Evolutionary conservation across 768 basidiomycete species (phyloP).

Genomic region (Hericium rajendrae): DNA sequence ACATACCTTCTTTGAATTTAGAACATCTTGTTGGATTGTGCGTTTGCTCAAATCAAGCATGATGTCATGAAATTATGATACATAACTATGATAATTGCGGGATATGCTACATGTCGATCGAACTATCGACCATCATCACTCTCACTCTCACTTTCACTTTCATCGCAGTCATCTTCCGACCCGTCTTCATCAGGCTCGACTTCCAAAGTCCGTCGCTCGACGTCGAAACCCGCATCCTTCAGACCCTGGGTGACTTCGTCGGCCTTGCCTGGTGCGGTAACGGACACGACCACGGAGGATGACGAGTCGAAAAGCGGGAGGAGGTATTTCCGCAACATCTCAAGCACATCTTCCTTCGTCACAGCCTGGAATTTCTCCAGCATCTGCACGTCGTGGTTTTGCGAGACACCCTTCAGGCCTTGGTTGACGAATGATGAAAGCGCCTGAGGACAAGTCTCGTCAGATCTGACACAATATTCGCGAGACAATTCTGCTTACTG

Average conservation of each 20-base stretch:
- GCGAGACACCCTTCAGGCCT: conserved; percentile 75
- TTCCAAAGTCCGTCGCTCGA: conserved; percentile 63
- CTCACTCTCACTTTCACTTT: conserved; percentile 23
- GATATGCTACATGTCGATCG: neutral
- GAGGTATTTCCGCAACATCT: conserved; percentile 61
- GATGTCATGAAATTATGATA: conserved; percentile 4
- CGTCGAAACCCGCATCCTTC: conserved; percentile 60
- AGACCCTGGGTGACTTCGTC: conserved; percentile 62
- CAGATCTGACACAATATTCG: too few relatives aligned
- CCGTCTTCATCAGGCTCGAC: conserved; percentile 43
- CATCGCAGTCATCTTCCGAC: conserved; percentile 25
- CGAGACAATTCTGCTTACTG: conserved; percentile 40
- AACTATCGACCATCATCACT: neutral
- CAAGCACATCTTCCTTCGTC: conserved; percentile 67
- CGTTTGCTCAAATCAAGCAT: neutral
- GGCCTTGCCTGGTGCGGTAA: conserved; percentile 74
- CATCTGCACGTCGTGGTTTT: conserved; percentile 65
- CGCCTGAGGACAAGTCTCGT: conserved; percentile 40
- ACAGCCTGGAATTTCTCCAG: conserved; percentile 74
- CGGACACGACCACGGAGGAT: conserved; percentile 70
- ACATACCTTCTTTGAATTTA: neutral
- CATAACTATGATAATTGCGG: neutral
- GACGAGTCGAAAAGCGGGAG: conserved; percentile 75
- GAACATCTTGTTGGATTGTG: neutral
- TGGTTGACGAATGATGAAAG: conserved; percentile 81